phyloP scores from a whole-genome alignment of 2,329 filamentous ascomycete species.

The Colletotrichum sp. region DNA sequence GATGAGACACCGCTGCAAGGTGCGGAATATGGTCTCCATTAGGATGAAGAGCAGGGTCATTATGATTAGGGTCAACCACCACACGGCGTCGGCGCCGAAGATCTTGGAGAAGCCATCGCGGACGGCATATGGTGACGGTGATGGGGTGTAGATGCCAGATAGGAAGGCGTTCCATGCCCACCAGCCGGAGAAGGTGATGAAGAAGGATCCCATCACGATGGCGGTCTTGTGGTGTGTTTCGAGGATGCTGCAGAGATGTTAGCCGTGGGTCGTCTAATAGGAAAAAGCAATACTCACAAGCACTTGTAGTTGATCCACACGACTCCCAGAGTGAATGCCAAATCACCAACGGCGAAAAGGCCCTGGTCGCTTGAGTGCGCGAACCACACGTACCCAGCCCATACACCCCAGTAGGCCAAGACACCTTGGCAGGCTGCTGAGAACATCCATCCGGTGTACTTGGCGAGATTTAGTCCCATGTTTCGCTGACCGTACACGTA shows the following conservation, averaged over 20 bases:
- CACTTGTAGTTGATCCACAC: conserved; percentile 79
- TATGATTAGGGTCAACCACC: conserved; percentile 76
- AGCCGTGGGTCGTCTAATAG: conserved; percentile 14
- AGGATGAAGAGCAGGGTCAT: conserved; percentile 64
- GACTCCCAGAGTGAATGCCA: conserved; percentile 75
- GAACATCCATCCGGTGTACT: conserved; percentile 81
- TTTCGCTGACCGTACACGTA: conserved; percentile 82
- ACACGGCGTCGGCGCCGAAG: conserved; percentile 72
- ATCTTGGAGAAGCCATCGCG: conserved; percentile 67
- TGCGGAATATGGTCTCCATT: conserved; percentile 68
- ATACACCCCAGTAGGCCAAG: conserved; percentile 72
- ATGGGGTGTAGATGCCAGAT: conserved; percentile 59
- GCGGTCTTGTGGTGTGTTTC: conserved; percentile 79
- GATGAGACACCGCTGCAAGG: conserved; percentile 50
- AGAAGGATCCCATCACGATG: conserved; percentile 64
- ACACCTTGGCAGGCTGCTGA: conserved; percentile 76
- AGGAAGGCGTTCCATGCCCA: conserved; percentile 78
- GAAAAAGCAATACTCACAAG: conserved; percentile 58
- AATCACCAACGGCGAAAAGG: conserved; percentile 75
- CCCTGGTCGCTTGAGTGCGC: conserved; percentile 66
- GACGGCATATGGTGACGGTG: conserved; percentile 66
- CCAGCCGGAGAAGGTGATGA: conserved; percentile 70
- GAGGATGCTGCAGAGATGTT: conserved; percentile 56
- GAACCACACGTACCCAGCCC: conserved; percentile 56
- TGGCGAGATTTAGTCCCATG: conserved; percentile 73